Conservation (phyloP, 495 filamentous ascomycete species). For the Hypomontagnella submonticulosa region DNA sequence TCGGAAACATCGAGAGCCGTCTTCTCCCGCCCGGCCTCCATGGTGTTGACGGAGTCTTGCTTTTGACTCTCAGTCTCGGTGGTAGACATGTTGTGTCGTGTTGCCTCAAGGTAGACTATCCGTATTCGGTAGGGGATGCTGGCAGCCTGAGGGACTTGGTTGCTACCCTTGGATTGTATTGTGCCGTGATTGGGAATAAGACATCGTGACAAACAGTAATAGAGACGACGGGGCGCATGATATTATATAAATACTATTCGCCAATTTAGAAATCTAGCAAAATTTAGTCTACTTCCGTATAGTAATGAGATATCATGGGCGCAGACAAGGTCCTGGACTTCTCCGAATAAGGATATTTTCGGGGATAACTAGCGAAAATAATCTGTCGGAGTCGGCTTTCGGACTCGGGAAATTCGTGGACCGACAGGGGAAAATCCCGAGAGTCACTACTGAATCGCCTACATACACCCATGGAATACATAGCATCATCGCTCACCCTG, state of each 20-base stretch:
- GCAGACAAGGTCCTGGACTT: not conserved
- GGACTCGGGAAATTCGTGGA: constrained; percentile 35
- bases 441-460: no score
- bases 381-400: constrained; percentile 11
- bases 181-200: constrained; percentile 4
- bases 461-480: no score
- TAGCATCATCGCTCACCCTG: not conserved
- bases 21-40: constrained; percentile 5
- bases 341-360: not conserved
- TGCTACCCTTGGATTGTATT: not conserved
- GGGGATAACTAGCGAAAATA: constrained; percentile 14
- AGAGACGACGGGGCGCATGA: not conserved
- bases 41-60: not conserved
- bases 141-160: not conserved
- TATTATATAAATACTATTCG: constrained; percentile 17
- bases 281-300: not conserved
- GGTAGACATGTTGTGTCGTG: constrained; percentile 19
- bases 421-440: no score
- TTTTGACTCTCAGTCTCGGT: constrained; percentile 17
- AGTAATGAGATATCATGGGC: constrained; percentile 13
- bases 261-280: not conserved
- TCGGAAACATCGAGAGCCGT: not conserved
- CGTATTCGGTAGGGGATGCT: constrained; percentile 11
- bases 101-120: not conserved
- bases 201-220: not conserved